Base-by-base conservation (phyloP, 1,139 yeast genomes). In the Suhomyces terraborum region DNA sequence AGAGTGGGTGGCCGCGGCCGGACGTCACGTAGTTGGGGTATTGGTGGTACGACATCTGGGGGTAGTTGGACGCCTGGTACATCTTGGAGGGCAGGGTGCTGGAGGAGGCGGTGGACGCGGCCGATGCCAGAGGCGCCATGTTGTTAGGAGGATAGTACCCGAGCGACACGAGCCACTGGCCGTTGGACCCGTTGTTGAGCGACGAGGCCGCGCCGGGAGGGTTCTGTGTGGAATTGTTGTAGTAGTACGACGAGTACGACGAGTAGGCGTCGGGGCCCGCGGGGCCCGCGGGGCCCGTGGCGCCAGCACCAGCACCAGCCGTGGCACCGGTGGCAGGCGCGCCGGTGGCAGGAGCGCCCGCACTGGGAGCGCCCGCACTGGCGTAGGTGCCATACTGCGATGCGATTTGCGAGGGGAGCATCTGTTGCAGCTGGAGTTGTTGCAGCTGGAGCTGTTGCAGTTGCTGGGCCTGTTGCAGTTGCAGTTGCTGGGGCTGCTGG, bases 191-290 rank as follows among this genome's bases (percentile, higher is more conserved):
- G 35, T 35, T 38, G 18, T 22, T 14, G 36, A 36, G 7, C 35
- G 38, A 8, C 20, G 25, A 6, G 10, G 41, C 8, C n/a, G 39
- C n/a, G 26, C 14, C 13, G 20, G 31, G 16, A 10, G 26, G 33
- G 27, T 33, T 33, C 14, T 23, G 33, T 12, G 20, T 18, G 28
- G 35, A 6, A 31, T 40, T 43, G 30, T 36, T 36, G 38, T 45
- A 42, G 30, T 42, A 43, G 35, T 37, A 45, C 32, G 41, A 40
- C 9, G 46, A 36, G 42, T 43, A 47, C 17, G 43, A 47, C 17
- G 43, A 35, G 21, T 40, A 40, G 16, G 35, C 35, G 9, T 28
- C 22, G 28, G 43, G n/a, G n/a, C n/a, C 36, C 16, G 32, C 17
- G 13, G 32, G 22, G 4, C 20, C 32, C 8, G 32, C 6, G 9